A percentile compares a stretch with the other conserved stretches of the same genome.
Conservation (phyloP, 2,329 filamentous ascomycete species). For the Didymella pinodella region DNA sequence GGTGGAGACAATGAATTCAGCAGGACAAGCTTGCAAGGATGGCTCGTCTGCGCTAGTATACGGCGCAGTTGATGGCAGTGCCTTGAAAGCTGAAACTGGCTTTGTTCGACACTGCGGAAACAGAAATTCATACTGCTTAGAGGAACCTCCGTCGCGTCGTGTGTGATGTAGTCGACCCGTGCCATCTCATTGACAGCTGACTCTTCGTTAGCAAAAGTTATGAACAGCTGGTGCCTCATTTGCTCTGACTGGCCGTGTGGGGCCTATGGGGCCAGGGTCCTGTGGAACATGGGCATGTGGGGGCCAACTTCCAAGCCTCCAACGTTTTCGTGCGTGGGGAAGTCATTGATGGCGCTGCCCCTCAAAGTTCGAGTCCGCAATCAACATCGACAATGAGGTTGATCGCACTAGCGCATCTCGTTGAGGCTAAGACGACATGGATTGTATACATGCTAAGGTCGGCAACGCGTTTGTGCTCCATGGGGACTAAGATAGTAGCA, state of each 20-base stretch:
- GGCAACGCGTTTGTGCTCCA: slow-evolving; percentile 13
- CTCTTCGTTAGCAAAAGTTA: not conserved
- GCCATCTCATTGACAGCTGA: not conserved
- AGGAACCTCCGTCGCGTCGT: not conserved
- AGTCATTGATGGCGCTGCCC: slow-evolving; percentile 6
- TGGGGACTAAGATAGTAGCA: slow-evolving; percentile 23
- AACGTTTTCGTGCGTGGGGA: slow-evolving; percentile 9
- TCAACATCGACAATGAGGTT: slow-evolving; percentile 3
- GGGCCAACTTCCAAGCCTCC: slow-evolving; percentile 4
- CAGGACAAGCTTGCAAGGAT: slow-evolving; percentile 29
- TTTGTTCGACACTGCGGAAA: slow-evolving; percentile 24
- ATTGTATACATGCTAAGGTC: slow-evolving; percentile 14
- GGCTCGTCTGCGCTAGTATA: slow-evolving; percentile 1
- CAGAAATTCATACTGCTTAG: slow-evolving; percentile 5
- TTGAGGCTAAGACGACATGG: slow-evolving; percentile 4
- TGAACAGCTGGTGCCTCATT: not conserved
- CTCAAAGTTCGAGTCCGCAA: slow-evolving; percentile 3
- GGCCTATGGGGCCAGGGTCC: not conserved
- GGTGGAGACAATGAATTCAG: slow-evolving; percentile 28
- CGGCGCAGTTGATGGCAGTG: slow-evolving; percentile 23
- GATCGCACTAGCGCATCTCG: slow-evolving; percentile 3
- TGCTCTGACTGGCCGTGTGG: not conserved
- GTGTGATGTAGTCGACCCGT: not conserved
- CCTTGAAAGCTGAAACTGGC: slow-evolving; percentile 15
- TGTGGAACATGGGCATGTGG: slow-evolving; percentile 1